These are phyloP conservation scores for Sporothrix sp. DNA, from an alignment of 2,329 filamentous ascomycete species.

Conservation along the genomic window DNA sequence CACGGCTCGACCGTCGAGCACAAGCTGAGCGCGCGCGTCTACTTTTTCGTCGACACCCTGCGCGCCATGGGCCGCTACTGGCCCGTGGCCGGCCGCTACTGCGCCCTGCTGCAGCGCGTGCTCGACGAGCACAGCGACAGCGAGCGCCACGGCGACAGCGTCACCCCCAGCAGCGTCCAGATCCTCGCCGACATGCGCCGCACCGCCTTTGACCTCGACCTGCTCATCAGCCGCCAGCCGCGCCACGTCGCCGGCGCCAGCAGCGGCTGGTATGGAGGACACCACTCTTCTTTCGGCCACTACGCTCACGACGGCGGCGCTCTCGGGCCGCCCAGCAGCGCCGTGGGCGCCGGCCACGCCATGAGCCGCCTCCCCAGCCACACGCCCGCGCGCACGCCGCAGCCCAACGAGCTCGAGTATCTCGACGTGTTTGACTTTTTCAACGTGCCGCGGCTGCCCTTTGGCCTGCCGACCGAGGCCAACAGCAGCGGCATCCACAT, in stretches of 20 bases:
- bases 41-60: constrained; percentile 73
- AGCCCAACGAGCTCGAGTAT: constrained; percentile 77
- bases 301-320: constrained; percentile 14
- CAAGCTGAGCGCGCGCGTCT: constrained; percentile 68
- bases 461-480: constrained; percentile 27
- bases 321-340: too few relatives aligned
- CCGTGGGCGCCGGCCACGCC: constrained; percentile 20
- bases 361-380: constrained; percentile 40
- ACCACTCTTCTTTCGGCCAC: constrained; percentile 7
- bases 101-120: constrained; percentile 67
- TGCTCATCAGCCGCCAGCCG: constrained; percentile 77
- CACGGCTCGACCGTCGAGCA: constrained; percentile 85
- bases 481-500: constrained; percentile 7
- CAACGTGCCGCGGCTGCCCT: constrained; percentile 68
- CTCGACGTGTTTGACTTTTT: constrained; percentile 92
- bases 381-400: constrained; percentile 58
- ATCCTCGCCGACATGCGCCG: constrained; percentile 88
- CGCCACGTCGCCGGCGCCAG: constrained; percentile 29
- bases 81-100: constrained; percentile 79
- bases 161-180: constrained; percentile 72
- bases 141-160: constrained; percentile 61
- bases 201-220: constrained; percentile 82
- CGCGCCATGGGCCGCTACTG: constrained; percentile 73
- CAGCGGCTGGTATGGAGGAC: not conserved
- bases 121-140: constrained; percentile 78